A percentile compares a stretch with the other conserved stretches of the same genome.
Conservation (phyloP, 192 early-diverging fungal genomes). For the Rhizophlyctis rosea region DNA sequence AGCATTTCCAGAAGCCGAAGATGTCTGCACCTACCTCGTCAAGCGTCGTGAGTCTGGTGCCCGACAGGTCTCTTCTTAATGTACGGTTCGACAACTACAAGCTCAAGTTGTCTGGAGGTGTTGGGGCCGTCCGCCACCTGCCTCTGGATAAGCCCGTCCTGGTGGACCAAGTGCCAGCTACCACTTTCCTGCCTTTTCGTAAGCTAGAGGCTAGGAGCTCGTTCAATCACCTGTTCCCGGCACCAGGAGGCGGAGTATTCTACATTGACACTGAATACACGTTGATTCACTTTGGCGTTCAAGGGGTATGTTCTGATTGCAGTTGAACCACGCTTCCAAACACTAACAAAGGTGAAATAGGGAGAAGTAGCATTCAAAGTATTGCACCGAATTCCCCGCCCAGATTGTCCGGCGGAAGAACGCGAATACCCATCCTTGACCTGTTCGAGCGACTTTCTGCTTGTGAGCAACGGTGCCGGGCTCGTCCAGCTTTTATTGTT, state of each 20-base stretch:
- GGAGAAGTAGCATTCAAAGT: neutral
- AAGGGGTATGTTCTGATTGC: neutral
- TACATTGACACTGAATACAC: slow-evolving; percentile 19
- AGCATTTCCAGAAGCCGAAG: too few relatives aligned
- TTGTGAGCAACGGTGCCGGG: slow-evolving; percentile 19
- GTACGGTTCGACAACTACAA: neutral
- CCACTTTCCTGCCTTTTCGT: neutral
- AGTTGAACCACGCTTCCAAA: neutral
- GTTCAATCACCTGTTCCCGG: slow-evolving; percentile 24
- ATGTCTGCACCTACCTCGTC: too few relatives aligned
- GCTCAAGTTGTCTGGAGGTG: neutral
- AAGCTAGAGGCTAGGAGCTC: slow-evolving; percentile 19
- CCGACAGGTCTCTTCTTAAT: too few relatives aligned
- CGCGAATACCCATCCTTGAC: slow-evolving; percentile 22
- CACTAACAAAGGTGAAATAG: neutral
- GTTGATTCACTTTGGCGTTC: neutral
- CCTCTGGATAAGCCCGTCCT: too few relatives aligned
- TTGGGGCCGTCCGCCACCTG: neutral
- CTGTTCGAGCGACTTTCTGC: neutral
- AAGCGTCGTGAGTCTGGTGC: too few relatives aligned
- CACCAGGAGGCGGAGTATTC: neutral
- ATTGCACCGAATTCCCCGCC: neutral
- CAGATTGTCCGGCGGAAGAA: neutral
- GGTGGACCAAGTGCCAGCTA: neutral
- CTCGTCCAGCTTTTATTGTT: neutral